Evolutionary conservation across 1,284 basidiomycete genomes (phyloP).

Genomic region (Ustilago crameri): DNA sequence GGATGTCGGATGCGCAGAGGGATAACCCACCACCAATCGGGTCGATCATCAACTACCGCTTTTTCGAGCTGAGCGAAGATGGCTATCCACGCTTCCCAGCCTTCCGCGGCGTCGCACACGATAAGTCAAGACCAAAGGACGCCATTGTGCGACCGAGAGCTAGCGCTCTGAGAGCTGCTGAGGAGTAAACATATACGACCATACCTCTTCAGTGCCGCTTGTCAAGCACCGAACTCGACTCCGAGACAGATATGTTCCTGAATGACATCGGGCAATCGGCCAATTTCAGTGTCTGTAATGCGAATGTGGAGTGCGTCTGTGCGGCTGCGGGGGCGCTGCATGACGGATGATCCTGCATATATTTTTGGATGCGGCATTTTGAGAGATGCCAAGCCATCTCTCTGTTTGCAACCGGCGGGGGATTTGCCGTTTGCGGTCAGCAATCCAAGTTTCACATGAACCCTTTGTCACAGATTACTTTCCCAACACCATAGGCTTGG

Average conservation of each 20-base stretch:
- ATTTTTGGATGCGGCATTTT: too few relatives aligned
- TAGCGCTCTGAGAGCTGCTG: slow-evolving; percentile 11
- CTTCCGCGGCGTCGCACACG: slow-evolving; percentile 72
- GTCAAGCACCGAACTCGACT: background rate
- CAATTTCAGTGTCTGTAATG: too few relatives aligned
- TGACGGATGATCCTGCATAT: too few relatives aligned
- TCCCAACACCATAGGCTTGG: background rate
- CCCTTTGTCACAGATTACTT: background rate
- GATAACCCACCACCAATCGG: slow-evolving; percentile 71
- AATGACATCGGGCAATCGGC: too few relatives aligned
- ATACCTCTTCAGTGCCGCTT: background rate
- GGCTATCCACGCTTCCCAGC: slow-evolving; percentile 73
- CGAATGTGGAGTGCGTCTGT: too few relatives aligned
- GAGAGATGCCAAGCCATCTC: background rate
- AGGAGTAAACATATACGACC: background rate
- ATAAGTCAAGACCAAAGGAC: slow-evolving; percentile 53
- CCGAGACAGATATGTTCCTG: background rate
- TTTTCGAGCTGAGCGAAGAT: slow-evolving; percentile 76
- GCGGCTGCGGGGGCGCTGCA: too few relatives aligned
- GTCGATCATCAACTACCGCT: slow-evolving; percentile 74
- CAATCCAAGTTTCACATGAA: background rate
- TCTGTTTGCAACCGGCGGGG: background rate
- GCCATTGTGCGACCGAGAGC: slow-evolving; percentile 45
- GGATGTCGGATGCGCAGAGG: slow-evolving; percentile 56
- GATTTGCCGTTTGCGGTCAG: too few relatives aligned